These are phyloP conservation scores for Papiliotrema flavescens DNA, from an alignment of 1,284 basidiomycete species.

Conservation along the genomic window DNA sequence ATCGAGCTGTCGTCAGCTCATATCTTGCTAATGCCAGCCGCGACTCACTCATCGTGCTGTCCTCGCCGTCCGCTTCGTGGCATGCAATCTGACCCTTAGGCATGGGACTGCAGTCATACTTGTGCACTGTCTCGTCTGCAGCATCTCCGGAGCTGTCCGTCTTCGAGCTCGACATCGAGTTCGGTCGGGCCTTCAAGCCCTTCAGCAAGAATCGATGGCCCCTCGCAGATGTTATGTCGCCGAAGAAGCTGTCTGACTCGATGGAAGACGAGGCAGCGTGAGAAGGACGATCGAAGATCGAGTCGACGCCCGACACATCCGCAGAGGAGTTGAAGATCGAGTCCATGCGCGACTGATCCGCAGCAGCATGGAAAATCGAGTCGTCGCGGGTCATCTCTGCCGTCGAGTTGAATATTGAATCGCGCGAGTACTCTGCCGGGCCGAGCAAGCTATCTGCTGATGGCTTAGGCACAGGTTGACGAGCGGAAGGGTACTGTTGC, in stretches of 20 bases:
- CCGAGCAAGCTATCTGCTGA: conserved; percentile 8
- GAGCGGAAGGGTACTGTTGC: not conserved
- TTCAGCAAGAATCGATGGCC: conserved; percentile 25
- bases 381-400: not conserved
- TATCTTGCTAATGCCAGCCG: not conserved
- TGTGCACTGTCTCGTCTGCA: conserved; percentile 29
- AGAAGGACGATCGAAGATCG: conserved; percentile 57
- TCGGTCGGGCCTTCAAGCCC: conserved; percentile 17
- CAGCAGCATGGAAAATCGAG: not conserved
- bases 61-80: conserved; percentile 27
- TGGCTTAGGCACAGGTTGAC: not conserved
- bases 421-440: not conserved
- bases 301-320: conserved; percentile 47
- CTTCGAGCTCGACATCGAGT: conserved; percentile 22
- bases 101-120: conserved; percentile 5
- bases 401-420: not conserved
- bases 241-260: conserved; percentile 1
- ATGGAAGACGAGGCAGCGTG: not conserved
- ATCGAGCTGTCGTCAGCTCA: not conserved
- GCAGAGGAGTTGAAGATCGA: conserved; percentile 57
- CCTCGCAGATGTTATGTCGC: not conserved
- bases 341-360: conserved; percentile 52
- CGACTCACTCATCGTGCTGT: conserved; percentile 23
- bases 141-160: conserved; percentile 8
- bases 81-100: conserved; percentile 10